Evolutionary conservation across 768 basidiomycete species (phyloP).

Genomic region (Rhodotorula graminis): DNA sequence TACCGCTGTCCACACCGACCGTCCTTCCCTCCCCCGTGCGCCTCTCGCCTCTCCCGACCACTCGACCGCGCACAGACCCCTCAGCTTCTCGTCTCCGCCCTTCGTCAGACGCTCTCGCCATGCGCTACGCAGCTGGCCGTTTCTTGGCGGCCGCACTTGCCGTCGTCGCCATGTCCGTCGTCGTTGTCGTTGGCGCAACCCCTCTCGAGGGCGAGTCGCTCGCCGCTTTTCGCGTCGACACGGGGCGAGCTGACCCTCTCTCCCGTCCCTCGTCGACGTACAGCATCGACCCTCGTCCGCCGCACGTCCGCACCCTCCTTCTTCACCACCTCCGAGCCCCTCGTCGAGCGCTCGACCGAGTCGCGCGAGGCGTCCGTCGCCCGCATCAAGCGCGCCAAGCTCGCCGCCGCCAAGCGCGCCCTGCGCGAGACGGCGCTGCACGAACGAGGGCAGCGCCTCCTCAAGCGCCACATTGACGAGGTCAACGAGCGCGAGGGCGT

Average conservation of each 20-base stretch:
- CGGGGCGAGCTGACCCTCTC: too few species aligned
- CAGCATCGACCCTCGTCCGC: constrained; percentile 11
- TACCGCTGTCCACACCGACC: too few species aligned
- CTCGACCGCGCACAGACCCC: too few species aligned
- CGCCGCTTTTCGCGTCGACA: not conserved
- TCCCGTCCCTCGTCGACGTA: not conserved
- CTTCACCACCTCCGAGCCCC: constrained; percentile 16
- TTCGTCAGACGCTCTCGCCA: too few species aligned
- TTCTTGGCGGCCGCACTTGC: constrained; percentile 27
- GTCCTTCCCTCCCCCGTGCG: too few species aligned
- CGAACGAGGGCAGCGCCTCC: not conserved
- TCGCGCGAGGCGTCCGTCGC: constrained; percentile 15
- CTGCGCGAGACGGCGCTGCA: not conserved
- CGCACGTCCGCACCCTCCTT: not conserved
- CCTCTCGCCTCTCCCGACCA: too few species aligned
- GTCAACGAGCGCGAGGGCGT: not conserved
- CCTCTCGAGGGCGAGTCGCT: constrained; percentile 10
- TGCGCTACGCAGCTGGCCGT: not conserved
- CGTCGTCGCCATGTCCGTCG: constrained; percentile 26
- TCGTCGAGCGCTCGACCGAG: constrained; percentile 11
- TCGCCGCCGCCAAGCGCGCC: constrained; percentile 14
- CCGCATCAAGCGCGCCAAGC: constrained; percentile 23
- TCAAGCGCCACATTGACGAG: constrained; percentile 6
- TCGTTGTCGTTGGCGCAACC: constrained; percentile 23
- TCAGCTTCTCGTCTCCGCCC: too few species aligned